Percentiles rank a stretch among this genome's conserved stretches.
Evolutionary conservation across 768 basidiomycete genomes (phyloP).

Genomic region (Tremella mesenterica): DNA sequence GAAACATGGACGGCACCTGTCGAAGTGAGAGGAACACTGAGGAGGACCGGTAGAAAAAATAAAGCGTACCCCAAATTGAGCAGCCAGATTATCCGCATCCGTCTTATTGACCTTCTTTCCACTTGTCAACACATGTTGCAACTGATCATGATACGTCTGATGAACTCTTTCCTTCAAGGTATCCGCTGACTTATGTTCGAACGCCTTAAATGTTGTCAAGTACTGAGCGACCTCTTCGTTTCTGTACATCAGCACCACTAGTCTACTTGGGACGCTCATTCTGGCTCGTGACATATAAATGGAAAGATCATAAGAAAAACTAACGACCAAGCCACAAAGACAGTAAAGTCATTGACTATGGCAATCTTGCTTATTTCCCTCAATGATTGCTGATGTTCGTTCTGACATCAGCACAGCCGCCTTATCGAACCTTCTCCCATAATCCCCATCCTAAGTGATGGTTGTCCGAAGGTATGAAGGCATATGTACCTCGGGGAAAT

Average conservation of each 20-base stretch:
- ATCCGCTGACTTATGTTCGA: slow-evolving; percentile 85
- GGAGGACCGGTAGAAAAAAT: neutral
- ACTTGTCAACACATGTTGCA: slow-evolving; percentile 73
- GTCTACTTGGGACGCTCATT: too few species aligned
- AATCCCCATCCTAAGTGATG: too few species aligned
- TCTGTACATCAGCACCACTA: slow-evolving; percentile 46
- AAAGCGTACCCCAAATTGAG: slow-evolving; percentile 73
- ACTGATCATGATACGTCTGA: slow-evolving; percentile 71
- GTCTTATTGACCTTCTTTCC: slow-evolving; percentile 96
- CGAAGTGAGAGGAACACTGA: neutral
- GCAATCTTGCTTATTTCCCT: slow-evolving; percentile 88
- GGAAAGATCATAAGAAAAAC: slow-evolving; percentile 38
- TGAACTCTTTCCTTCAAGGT: slow-evolving; percentile 86
- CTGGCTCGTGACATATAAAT: too few species aligned
- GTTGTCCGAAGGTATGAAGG: neutral
- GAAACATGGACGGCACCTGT: neutral
- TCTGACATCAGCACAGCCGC: slow-evolving; percentile 49
- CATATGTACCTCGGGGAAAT: neutral
- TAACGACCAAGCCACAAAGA: slow-evolving; percentile 86
- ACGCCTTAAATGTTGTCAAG: slow-evolving; percentile 81
- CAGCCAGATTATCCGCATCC: slow-evolving; percentile 83
- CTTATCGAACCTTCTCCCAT: too few species aligned
- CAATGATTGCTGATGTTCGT: slow-evolving; percentile 82
- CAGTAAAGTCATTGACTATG: slow-evolving; percentile 83
- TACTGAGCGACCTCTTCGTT: slow-evolving; percentile 88